Evolutionary conservation across 2,329 filamentous ascomycete genomes (phyloP).

Genomic region (Sphaerulina musiva): DNA sequence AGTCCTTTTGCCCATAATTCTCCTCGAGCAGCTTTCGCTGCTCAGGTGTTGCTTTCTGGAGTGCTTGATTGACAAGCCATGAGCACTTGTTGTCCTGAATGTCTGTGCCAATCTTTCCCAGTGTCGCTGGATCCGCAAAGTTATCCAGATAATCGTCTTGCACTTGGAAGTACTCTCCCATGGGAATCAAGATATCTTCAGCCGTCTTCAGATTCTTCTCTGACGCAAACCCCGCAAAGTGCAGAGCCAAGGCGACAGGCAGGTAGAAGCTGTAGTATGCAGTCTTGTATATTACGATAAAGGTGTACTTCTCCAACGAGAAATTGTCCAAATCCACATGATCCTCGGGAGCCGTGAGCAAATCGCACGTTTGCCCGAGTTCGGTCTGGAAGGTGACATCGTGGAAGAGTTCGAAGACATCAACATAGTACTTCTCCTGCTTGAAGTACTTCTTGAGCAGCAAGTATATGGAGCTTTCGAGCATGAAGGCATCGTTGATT

Average conservation of each 20-base stretch:
- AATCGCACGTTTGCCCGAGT: slow-evolving; percentile 86
- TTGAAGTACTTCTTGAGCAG: slow-evolving; percentile 93
- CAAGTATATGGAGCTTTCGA: slow-evolving; percentile 83
- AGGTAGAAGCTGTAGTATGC: slow-evolving; percentile 99
- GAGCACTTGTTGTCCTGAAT: slow-evolving; percentile 99
- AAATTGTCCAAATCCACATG: slow-evolving; percentile 91
- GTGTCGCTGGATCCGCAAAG: slow-evolving; percentile 83
- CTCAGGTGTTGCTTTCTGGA: slow-evolving; percentile 70
- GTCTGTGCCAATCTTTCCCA: slow-evolving; percentile 98
- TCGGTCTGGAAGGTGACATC: slow-evolving; percentile 91
- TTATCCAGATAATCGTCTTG: slow-evolving; percentile 99
- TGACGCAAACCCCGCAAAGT: slow-evolving; percentile 78
- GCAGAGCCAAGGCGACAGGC: slow-evolving; percentile 81
- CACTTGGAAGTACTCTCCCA: slow-evolving; percentile 98
- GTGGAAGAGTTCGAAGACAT: slow-evolving; percentile 93
- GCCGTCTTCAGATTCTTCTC: slow-evolving; percentile 82
- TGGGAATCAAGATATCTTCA: slow-evolving; percentile 86
- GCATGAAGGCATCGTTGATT: slow-evolving; percentile 97
- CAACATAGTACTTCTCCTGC: slow-evolving; percentile 76
- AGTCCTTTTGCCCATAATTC: slow-evolving; percentile 91
- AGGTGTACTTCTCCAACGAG: slow-evolving; percentile 87
- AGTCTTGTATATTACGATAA: slow-evolving; percentile 99
- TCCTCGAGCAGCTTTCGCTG: slow-evolving; percentile 83
- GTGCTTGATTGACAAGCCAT: slow-evolving; percentile 93
- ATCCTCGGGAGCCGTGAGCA: slow-evolving; percentile 93